A percentile compares a stretch with the other conserved stretches of the same genome.
phyloP scores from a whole-genome alignment of 306 rosid genomes.

The Hippophae tibetana region DNA sequence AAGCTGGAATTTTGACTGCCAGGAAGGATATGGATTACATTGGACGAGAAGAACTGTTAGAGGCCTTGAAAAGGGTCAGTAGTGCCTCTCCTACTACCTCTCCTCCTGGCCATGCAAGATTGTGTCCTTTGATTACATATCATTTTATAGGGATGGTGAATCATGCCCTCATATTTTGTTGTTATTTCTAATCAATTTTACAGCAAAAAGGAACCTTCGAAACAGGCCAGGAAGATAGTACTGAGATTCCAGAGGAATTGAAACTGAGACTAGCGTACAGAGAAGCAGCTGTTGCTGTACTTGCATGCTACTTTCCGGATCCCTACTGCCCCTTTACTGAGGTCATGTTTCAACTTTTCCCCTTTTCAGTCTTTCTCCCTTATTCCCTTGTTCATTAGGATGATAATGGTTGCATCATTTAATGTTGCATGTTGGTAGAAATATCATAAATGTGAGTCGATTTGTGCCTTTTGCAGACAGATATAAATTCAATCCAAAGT shows the following conservation, averaged over 20 bases:
- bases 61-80: slow-evolving; percentile 95
- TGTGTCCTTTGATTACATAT: slow-evolving; percentile 11
- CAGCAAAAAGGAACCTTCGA: slow-evolving; percentile 99
- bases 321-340: slow-evolving; percentile 60
- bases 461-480: slow-evolving; percentile 56
- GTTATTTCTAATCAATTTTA: slow-evolving; percentile 20
- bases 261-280: slow-evolving; percentile 84
- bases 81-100: not conserved
- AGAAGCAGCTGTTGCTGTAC: slow-evolving; percentile 95
- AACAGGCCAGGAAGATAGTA: slow-evolving; percentile 96
- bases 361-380: too few relatives aligned
- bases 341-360: slow-evolving; percentile 27
- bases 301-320: slow-evolving; percentile 87
- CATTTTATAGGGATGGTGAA: slow-evolving; percentile 1
- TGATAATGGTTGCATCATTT: slow-evolving; percentile 10
- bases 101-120: slow-evolving; percentile 22
- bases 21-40: slow-evolving; percentile 89
- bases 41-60: slow-evolving; percentile 80
- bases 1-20: slow-evolving; percentile 99
- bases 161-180: slow-evolving; percentile 16
- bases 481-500: slow-evolving; percentile 70
- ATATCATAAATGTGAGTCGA: slow-evolving; percentile 16
- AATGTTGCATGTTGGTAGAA: slow-evolving; percentile 10
- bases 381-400: too few relatives aligned
- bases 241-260: slow-evolving; percentile 81